Conservation (phyloP, 495 filamentous ascomycete genomes). For the Podospora tetraspora region DNA sequence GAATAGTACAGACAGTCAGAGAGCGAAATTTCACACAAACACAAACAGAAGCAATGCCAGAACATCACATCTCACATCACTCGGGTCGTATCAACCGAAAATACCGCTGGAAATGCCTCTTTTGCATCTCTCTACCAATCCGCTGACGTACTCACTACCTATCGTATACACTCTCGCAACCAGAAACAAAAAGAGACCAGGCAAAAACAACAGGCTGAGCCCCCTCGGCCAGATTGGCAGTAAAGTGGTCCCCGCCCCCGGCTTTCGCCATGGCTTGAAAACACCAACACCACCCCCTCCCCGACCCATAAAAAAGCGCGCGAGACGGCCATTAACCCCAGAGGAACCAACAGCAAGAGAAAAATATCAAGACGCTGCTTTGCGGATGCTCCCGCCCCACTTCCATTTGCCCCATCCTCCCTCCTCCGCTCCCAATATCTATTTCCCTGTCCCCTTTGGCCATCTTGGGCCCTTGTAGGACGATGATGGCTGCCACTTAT, state of each 20-base stretch:
- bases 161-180: not conserved
- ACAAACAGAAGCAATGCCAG: not conserved
- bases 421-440: not conserved
- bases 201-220: not conserved
- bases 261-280: not conserved
- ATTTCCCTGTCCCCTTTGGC: not conserved
- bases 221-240: not conserved
- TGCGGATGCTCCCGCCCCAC: not conserved
- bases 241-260: not conserved
- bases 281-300: not conserved
- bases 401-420: not conserved
- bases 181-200: not conserved
- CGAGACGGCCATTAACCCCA: not conserved
- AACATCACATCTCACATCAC: not conserved
- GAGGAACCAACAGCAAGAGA: not conserved
- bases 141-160: not conserved
- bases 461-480: not conserved
- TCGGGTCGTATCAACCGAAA: not conserved
- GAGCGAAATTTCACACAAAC: not conserved
- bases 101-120: not conserved
- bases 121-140: not conserved
- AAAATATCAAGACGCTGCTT: slow-evolving; percentile 1
- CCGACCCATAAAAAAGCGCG: not conserved
- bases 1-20: not conserved
- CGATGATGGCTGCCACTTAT: not conserved